Conservation (phyloP, 1,284 basidiomycete genomes). For the Irpex lacteus region DNA sequence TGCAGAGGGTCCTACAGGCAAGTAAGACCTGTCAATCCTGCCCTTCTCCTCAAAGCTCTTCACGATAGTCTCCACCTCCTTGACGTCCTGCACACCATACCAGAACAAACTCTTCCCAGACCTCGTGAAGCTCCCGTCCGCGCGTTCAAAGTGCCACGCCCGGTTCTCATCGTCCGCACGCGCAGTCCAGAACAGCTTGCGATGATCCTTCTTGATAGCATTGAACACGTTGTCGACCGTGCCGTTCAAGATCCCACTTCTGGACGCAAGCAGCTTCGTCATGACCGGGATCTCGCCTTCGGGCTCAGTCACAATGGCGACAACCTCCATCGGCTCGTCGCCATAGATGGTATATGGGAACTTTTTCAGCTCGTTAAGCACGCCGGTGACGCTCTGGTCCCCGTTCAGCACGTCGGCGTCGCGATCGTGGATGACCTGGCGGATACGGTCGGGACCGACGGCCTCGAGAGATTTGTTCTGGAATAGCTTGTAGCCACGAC, state of each 20-base stretch:
- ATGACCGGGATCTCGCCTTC: slow-evolving; percentile 88
- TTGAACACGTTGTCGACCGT: slow-evolving; percentile 98
- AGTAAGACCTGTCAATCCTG: slow-evolving; percentile 68
- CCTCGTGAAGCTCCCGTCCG: slow-evolving; percentile 96
- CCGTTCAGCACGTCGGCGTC: slow-evolving; percentile 91
- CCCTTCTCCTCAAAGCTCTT: slow-evolving; percentile 83
- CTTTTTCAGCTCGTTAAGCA: slow-evolving; percentile 79
- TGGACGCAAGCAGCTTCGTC: slow-evolving; percentile 88
- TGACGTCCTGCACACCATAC: slow-evolving; percentile 93
- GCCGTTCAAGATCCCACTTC: slow-evolving; percentile 89
- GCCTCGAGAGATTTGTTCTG: slow-evolving; percentile 81
- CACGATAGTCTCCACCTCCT: slow-evolving; percentile 88
- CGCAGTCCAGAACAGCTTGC: slow-evolving; percentile 94
- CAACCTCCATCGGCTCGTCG: slow-evolving; percentile 94
- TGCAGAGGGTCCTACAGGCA: slow-evolving; percentile 72
- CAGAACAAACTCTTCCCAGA: slow-evolving; percentile 94
- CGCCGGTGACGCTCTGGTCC: slow-evolving; percentile 84
- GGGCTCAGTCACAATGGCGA: slow-evolving; percentile 94
- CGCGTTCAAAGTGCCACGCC: slow-evolving; percentile 98
- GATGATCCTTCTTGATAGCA: slow-evolving; percentile 93
- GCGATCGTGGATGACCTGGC: slow-evolving; percentile 90
- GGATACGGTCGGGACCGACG: slow-evolving; percentile 90
- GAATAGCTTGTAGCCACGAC: slow-evolving; percentile 97
- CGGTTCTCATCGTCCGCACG: slow-evolving; percentile 95
- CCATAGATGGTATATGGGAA: slow-evolving; percentile 94